Percentiles rank a stretch among this genome's conserved stretches.
Evolutionary conservation across 768 basidiomycete species (phyloP).

Genomic region (Wakefieldia striispora): DNA sequence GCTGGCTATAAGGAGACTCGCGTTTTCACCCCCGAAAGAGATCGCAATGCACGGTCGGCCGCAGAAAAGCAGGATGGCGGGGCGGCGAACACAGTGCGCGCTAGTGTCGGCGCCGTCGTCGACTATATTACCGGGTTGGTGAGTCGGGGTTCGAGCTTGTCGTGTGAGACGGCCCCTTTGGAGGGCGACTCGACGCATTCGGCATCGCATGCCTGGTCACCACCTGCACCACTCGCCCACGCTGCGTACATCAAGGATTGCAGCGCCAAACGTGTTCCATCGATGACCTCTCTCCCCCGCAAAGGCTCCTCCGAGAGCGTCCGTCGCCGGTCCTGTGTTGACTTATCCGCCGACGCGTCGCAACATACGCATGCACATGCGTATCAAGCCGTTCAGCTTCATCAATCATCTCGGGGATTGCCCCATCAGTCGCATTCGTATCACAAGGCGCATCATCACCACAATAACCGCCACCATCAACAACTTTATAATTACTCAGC

Average conservation of each 20-base stretch:
- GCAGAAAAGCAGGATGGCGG: constrained; percentile 22
- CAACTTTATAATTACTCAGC: constrained; percentile 26
- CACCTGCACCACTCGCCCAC: constrained; percentile 26
- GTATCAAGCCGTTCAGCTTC: constrained; percentile 12
- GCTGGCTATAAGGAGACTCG: constrained; percentile 93
- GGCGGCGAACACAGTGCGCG: constrained; percentile 39
- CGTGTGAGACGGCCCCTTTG: constrained; percentile 15
- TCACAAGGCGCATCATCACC: constrained; percentile 18
- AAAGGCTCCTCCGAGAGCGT: constrained; percentile 24
- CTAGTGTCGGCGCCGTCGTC: constrained; percentile 53
- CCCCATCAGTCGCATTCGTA: constrained; percentile 23
- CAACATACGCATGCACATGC: constrained; percentile 6
- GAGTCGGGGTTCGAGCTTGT: constrained; percentile 21
- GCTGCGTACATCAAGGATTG: constrained; percentile 9
- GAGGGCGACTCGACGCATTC: constrained; percentile 6
- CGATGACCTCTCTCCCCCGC: constrained; percentile 15
- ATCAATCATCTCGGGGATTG: constrained; percentile 24
- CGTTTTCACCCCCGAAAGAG: constrained; percentile 82
- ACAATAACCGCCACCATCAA: constrained; percentile 20
- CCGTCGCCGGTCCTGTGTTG: constrained; percentile 9
- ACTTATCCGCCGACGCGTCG: constrained; percentile 11
- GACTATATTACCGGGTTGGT: constrained; percentile 67
- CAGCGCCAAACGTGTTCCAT: constrained; percentile 10
- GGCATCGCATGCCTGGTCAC: constrained; percentile 13
- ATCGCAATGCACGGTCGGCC: constrained; percentile 40